phyloP scores from a whole-genome alignment of 2,329 filamentous ascomycete species.

The Emmonsia crescens region DNA sequence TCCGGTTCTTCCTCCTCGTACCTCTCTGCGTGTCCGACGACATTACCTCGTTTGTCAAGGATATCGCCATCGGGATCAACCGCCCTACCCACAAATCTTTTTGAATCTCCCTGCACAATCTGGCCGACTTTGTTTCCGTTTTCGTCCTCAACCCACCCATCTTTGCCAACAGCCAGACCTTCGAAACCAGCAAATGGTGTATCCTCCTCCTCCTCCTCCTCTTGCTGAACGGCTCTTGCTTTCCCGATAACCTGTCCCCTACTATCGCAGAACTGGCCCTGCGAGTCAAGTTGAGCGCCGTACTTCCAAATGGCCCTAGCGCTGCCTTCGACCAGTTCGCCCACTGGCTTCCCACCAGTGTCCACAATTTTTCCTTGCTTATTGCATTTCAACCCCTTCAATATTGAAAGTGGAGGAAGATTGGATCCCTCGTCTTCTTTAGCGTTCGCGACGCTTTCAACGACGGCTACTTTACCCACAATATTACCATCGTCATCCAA shows the following conservation, averaged over 20 bases:
- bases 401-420: conserved; percentile 24
- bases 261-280: conserved; percentile 55
- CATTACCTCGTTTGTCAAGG: conserved; percentile 51
- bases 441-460: conserved; percentile 29
- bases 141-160: conserved; percentile 40
- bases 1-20: conserved; percentile 29
- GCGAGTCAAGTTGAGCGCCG: conserved; percentile 39
- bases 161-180: conserved; percentile 36
- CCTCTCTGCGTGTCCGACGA: conserved; percentile 47
- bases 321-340: conserved; percentile 51
- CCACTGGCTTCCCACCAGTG: conserved; percentile 38
- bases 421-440: conserved; percentile 16
- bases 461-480: conserved; percentile 34
- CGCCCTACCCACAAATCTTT: conserved; percentile 47
- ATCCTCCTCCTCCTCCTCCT: conserved; percentile 28
- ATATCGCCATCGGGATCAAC: conserved; percentile 55
- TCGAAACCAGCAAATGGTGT: conserved; percentile 37
- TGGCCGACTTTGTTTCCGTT: conserved; percentile 39
- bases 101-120: conserved; percentile 48
- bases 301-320: conserved; percentile 47
- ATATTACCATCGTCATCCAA: conserved; percentile 40
- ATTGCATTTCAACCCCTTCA: conserved; percentile 34
- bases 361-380: conserved; percentile 37
- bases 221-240: conserved; percentile 37
- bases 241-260: conserved; percentile 53